A percentile compares a stretch with the other conserved stretches of the same genome.
phyloP scores from a whole-genome alignment of 805 yeast species.

The Suhomyces sp. region DNA sequence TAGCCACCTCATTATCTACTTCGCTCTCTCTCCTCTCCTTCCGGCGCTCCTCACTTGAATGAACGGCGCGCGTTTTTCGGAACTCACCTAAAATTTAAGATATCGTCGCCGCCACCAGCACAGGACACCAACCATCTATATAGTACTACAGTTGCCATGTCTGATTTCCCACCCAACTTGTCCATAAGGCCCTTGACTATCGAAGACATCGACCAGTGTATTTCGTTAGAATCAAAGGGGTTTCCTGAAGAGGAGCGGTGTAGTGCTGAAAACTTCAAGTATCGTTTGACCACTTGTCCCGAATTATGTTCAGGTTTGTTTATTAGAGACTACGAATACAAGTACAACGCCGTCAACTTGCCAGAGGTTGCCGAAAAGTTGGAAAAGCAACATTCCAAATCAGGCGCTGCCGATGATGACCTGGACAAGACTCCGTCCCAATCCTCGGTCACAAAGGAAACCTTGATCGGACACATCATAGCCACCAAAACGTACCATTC shows the following conservation, averaged over 20 bases:
- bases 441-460: constrained; percentile 55
- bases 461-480: constrained; percentile 73
- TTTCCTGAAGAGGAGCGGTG: constrained; percentile 73
- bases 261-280: constrained; percentile 55
- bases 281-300: constrained; percentile 79
- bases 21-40: neutral
- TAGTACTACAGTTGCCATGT: constrained; percentile 20
- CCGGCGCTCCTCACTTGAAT: neutral
- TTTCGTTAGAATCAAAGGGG: constrained; percentile 61
- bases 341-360: constrained; percentile 40
- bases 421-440: constrained; percentile 42
- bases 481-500: constrained; percentile 65
- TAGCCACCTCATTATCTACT: neutral
- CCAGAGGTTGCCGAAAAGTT: constrained; percentile 39
- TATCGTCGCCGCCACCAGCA: neutral
- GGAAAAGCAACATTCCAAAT: constrained; percentile 21
- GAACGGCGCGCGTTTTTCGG: neutral
- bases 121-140: neutral
- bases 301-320: constrained; percentile 89
- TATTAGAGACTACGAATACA: constrained; percentile 59
- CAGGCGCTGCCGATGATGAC: constrained; percentile 23
- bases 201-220: constrained; percentile 65
- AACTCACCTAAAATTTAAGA: neutral
- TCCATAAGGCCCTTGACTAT: constrained; percentile 68
- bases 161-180: constrained; percentile 46